Base-by-base conservation (phyloP, 257 asterid genomes). In the Penstemon newberryi region DNA sequence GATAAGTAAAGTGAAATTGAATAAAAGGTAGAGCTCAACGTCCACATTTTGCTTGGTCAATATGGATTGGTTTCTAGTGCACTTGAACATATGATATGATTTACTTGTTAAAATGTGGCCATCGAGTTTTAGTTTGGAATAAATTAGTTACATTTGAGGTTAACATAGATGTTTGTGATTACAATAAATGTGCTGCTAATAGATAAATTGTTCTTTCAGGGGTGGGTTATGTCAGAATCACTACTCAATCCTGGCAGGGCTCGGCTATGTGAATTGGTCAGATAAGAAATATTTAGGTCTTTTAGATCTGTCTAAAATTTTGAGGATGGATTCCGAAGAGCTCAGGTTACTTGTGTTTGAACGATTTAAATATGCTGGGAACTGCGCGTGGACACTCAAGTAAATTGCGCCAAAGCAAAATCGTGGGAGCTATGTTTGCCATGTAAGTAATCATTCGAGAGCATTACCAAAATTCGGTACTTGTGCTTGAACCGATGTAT, bases 221-320 rank as follows among this genome's bases (percentile, higher is more conserved):
- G 99, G 42, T 94, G 99, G 99, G 86, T 86, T 71, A 94, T 94
- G 99, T 89, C 98, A 4, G 96, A 93, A 68, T 85, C 97, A 38
- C 89, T 82, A 19, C 95, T 93, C 66, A 93, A 93, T 83, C 98
- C 97, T 41, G 98, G 97, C 56, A 84, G 82, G 83, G 83, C 95
- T 49, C 90, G 97, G 71, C 75, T 93, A 57, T 90, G 96, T 73
- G 86, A 83, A 47, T 40, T 79, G 85, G 78, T 53, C 58, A 65
- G 78, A 69, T 82, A 73, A 73, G 61, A 58, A 39, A 62, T 9
- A 19, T 25, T 25, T n/a, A 15, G 11, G 65, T 38, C 49, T 44
- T 25, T 60, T 19, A 58, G 37, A 33, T 42, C 43, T 33, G 43
- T 67, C 60, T 54, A 64, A 67, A 53, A 50, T n/a, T 25, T 72